Evolutionary conservation across 352 stramenopile species (phyloP).

Genomic region (Pythium brassicae): DNA sequence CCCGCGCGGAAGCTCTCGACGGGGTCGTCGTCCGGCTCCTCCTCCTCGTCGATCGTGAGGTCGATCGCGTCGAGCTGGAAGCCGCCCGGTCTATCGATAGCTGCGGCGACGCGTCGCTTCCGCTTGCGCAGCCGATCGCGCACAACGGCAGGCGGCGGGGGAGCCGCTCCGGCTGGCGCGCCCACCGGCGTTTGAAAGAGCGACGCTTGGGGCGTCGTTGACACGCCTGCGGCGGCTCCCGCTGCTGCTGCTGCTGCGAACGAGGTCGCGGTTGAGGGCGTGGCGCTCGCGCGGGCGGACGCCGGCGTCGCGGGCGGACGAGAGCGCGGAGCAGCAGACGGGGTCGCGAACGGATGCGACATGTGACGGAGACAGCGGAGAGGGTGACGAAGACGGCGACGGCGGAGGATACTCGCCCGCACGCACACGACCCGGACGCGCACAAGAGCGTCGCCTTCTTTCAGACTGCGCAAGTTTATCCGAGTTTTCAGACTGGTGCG

Average conservation of each 20-base stretch:
- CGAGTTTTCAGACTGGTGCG: too few species aligned
- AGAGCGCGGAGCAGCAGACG: not conserved
- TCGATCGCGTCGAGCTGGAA: constrained; percentile 16
- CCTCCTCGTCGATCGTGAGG: constrained; percentile 17
- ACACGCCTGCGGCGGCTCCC: not conserved
- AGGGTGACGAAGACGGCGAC: not conserved
- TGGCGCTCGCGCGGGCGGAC: not conserved
- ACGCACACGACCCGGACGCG: too few species aligned
- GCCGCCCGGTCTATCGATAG: constrained; percentile 21
- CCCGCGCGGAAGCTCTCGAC: too few species aligned
- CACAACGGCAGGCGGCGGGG: not conserved
- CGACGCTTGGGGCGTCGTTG: constrained; percentile 7
- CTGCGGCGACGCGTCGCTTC: constrained; percentile 29
- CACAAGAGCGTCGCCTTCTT: too few species aligned
- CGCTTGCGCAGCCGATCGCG: constrained; percentile 29
- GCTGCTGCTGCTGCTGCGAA: not conserved
- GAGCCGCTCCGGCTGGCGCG: not conserved
- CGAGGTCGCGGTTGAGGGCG: not conserved
- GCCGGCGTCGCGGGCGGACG: not conserved
- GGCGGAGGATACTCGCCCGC: too few species aligned
- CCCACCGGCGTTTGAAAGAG: constrained; percentile 13
- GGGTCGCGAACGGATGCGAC: constrained; percentile 4
- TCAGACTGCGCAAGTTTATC: too few species aligned
- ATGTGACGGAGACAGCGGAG: not conserved
- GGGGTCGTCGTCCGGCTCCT: not conserved